A percentile compares a stretch with the other conserved stretches of the same genome.
Conservation (phyloP, 2,329 filamentous ascomycete species). For the Aspergillus quadrilineatus region DNA sequence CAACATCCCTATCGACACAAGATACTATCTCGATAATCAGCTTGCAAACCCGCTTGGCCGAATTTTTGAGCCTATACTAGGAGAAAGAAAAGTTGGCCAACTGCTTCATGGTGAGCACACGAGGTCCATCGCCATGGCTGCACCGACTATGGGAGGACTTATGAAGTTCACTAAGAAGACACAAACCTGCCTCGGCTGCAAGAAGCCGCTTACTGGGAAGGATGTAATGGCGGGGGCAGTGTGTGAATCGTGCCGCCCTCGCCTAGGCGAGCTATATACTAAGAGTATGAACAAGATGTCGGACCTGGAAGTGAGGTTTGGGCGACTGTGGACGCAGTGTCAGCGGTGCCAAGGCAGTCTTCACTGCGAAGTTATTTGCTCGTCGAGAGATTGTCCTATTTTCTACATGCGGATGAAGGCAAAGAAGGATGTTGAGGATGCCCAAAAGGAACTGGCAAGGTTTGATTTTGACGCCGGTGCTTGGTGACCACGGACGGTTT, state of each 20-base stretch:
- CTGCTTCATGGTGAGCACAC: conserved; percentile 92
- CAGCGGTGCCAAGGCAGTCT: conserved; percentile 96
- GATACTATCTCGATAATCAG: conserved; percentile 98
- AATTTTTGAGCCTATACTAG: conserved; percentile 97
- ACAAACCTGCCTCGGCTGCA: conserved; percentile 97
- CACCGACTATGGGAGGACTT: conserved; percentile 83
- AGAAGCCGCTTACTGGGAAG: conserved; percentile 82
- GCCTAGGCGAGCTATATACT: conserved; percentile 89
- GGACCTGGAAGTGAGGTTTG: conserved; percentile 90
- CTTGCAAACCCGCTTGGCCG: conserved; percentile 88
- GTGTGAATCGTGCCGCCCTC: conserved; percentile 78
- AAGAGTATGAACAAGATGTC: conserved; percentile 84
- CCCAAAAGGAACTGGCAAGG: conserved; percentile 80
- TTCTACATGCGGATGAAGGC: conserved; percentile 99
- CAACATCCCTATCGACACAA: conserved; percentile 96
- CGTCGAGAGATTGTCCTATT: conserved; percentile 92
- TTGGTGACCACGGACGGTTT: conserved; percentile 47
- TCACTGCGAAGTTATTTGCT: conserved; percentile 98
- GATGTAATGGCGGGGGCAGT: conserved; percentile 82
- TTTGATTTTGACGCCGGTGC: conserved; percentile 85
- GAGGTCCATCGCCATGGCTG: conserved; percentile 87
- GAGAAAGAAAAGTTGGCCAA: conserved; percentile 83
- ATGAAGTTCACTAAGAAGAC: conserved; percentile 99
- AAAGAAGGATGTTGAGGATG: conserved; percentile 97
- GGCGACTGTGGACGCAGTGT: conserved; percentile 94